A percentile compares a stretch with the other conserved stretches of the same genome.
These are phyloP conservation scores for Naganishia albida DNA, from an alignment of 1,284 basidiomycete species.

Conservation along the genomic window DNA sequence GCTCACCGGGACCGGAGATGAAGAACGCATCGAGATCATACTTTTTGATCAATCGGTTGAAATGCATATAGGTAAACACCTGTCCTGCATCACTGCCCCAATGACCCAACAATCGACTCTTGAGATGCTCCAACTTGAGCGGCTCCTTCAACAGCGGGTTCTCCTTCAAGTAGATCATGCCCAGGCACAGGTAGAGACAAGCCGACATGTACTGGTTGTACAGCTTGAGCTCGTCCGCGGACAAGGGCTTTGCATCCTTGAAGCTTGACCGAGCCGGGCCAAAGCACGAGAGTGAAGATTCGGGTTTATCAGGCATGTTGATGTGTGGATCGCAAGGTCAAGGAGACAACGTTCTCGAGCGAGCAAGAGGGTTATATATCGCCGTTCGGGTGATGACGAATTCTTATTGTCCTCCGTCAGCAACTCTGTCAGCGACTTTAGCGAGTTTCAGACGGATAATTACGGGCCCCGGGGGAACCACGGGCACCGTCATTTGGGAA, in stretches of 20 bases:
- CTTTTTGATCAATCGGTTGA: constrained; percentile 34
- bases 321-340: neutral
- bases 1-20: constrained; percentile 34
- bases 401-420: neutral
- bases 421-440: neutral
- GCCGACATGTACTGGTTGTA: constrained; percentile 46
- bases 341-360: neutral
- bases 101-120: constrained; percentile 33
- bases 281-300: constrained; percentile 34
- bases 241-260: constrained; percentile 36
- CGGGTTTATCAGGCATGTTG: constrained; percentile 17
- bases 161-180: constrained; percentile 35
- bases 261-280: constrained; percentile 43
- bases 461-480: too few species aligned
- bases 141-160: constrained; percentile 36
- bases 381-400: constrained; percentile 1
- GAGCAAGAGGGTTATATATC: neutral
- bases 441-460: too few species aligned
- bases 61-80: constrained; percentile 33
- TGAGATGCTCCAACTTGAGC: constrained; percentile 35
- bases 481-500: neutral
- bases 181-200: constrained; percentile 45
- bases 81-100: constrained; percentile 34
- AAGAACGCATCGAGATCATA: constrained; percentile 34
- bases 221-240: constrained; percentile 42